Conservation (phyloP, 2,329 filamentous ascomycete species). For the Pseudogymnoascus sp. region DNA sequence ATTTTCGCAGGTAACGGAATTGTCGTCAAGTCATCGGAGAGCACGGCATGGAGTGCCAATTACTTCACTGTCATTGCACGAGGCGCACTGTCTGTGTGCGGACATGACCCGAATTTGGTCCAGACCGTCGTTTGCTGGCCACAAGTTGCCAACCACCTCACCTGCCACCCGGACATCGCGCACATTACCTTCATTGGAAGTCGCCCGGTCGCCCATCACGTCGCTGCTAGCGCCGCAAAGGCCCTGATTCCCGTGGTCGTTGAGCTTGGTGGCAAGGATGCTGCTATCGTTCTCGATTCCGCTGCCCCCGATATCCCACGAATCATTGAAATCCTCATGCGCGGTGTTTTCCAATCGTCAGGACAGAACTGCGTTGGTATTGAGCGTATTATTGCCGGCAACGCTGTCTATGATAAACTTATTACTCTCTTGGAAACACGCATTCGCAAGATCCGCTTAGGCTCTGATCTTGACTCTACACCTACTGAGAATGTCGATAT, state of each 20-base stretch:
- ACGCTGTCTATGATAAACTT: constrained; percentile 67
- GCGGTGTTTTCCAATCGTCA: constrained; percentile 88
- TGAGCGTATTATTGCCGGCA: constrained; percentile 79
- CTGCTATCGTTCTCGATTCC: constrained; percentile 82
- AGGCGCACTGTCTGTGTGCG: constrained; percentile 72
- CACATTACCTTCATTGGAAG: constrained; percentile 98
- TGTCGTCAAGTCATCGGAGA: constrained; percentile 89
- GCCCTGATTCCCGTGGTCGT: constrained; percentile 80
- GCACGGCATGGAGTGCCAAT: constrained; percentile 83
- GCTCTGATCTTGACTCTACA: constrained; percentile 51
- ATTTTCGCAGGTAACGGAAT: constrained; percentile 89
- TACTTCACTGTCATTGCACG: constrained; percentile 78
- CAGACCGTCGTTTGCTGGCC: constrained; percentile 88
- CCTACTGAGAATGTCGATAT: constrained; percentile 59
- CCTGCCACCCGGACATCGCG: constrained; percentile 73
- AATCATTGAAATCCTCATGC: constrained; percentile 75
- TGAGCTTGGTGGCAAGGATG: constrained; percentile 92
- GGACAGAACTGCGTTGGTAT: constrained; percentile 98
- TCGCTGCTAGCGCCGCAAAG: constrained; percentile 79
- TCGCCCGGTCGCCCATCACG: constrained; percentile 75
- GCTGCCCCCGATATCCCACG: constrained; percentile 54
- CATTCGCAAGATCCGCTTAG: constrained; percentile 67
- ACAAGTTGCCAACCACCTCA: constrained; percentile 69
- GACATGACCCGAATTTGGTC: constrained; percentile 72
- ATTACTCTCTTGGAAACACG: constrained; percentile 64